phyloP scores from a whole-genome alignment of 2,329 filamentous ascomycete genomes.

The Akanthomyces lecanii region DNA sequence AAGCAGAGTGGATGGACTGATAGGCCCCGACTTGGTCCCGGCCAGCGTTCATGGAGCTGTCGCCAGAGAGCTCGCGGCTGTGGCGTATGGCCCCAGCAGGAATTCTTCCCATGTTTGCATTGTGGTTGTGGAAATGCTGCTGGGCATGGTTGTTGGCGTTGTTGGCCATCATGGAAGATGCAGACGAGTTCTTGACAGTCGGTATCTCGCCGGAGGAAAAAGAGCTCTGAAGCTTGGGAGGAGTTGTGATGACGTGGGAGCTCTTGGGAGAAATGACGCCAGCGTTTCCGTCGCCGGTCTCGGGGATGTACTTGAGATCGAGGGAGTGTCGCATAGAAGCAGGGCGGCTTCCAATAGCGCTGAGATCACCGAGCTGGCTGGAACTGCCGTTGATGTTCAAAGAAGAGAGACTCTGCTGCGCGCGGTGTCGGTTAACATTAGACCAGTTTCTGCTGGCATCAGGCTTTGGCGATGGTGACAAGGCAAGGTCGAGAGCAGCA shows the following conservation, averaged over 20 bases:
- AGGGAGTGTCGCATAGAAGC: slow-evolving; percentile 55
- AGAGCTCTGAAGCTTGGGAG: slow-evolving; percentile 76
- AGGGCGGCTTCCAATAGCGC: slow-evolving; percentile 44
- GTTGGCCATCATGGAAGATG: slow-evolving; percentile 37
- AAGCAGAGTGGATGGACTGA: slow-evolving; percentile 62
- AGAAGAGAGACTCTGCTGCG: slow-evolving; percentile 55
- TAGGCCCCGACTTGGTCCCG: slow-evolving; percentile 47
- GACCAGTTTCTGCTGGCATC: slow-evolving; percentile 58
- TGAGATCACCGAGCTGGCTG: slow-evolving; percentile 42
- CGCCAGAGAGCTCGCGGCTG: slow-evolving; percentile 64
- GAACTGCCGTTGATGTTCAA: slow-evolving; percentile 34
- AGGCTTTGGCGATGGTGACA: slow-evolving; percentile 61
- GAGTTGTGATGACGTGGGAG: slow-evolving; percentile 53
- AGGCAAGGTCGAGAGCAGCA: slow-evolving; percentile 74
- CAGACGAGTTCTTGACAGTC: slow-evolving; percentile 69
- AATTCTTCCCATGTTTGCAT: slow-evolving; percentile 76
- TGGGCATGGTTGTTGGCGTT: slow-evolving; percentile 57
- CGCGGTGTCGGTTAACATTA: slow-evolving; percentile 63
- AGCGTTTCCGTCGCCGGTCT: slow-evolving; percentile 37
- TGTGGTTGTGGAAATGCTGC: slow-evolving; percentile 70
- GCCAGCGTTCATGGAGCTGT: slow-evolving; percentile 36
- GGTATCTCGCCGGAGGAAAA: slow-evolving; percentile 89
- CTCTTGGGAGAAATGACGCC: slow-evolving; percentile 43
- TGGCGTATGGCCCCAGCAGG: slow-evolving; percentile 66
- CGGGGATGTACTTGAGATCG: slow-evolving; percentile 49